Conservation (phyloP, 306 rosid species). For the Trifolium pratense region DNA sequence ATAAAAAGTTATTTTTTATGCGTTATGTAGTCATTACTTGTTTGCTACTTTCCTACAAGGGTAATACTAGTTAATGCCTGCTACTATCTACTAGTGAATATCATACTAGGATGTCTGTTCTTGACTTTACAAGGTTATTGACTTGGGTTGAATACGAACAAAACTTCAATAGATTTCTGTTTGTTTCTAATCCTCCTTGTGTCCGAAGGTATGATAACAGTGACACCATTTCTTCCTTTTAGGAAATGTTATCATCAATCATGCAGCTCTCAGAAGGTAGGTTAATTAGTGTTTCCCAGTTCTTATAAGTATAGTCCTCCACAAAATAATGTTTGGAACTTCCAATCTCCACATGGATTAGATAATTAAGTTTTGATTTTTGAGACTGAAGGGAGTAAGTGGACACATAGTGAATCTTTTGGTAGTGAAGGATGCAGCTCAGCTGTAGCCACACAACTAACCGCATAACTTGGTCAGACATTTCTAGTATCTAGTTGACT, state of each 20-base stretch:
- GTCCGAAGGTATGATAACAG: neutral
- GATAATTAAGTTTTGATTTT: conserved; percentile 8
- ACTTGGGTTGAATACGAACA: conserved; percentile 10
- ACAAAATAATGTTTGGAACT: conserved; percentile 5
- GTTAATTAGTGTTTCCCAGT: neutral
- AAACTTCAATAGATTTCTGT: conserved; percentile 15
- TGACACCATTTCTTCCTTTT: no score
- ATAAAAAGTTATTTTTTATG: conserved; percentile 15
- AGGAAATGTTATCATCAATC: conserved; percentile 6
- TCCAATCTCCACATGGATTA: neutral
- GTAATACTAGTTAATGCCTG: conserved; percentile 5
- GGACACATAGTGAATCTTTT: conserved; percentile 9
- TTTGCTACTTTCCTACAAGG: conserved; percentile 4
- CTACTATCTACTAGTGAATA: neutral
- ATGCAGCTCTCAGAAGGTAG: neutral
- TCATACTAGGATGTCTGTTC: neutral
- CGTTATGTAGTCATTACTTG: conserved; percentile 4
- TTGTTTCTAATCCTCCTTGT: neutral
- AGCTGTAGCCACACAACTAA: conserved; percentile 7
- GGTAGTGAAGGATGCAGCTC: conserved; percentile 23
- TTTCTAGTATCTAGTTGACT: neutral
- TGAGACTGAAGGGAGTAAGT: no score
- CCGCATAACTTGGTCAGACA: neutral
- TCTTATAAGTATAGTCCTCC: neutral
- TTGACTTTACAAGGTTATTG: conserved; percentile 1